Percentiles rank a stretch among this genome's conserved stretches.
These are phyloP conservation scores for Knufia petricola DNA, from an alignment of 2,329 filamentous ascomycete genomes.

Conservation along the genomic window DNA sequence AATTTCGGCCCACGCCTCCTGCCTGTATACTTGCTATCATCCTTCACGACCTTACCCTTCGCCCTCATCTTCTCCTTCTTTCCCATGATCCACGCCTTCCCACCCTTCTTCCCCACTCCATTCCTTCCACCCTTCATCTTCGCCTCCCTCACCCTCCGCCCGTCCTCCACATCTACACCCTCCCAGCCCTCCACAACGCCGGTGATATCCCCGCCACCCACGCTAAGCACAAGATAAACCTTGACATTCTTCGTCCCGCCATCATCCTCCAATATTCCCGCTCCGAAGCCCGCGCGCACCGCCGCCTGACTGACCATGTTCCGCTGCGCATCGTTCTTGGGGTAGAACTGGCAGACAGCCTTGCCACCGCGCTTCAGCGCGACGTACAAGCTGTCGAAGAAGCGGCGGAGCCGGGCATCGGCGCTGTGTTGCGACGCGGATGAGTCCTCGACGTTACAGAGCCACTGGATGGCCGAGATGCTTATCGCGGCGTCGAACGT, in stretches of 20 bases:
- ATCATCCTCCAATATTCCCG: slow-evolving; percentile 89
- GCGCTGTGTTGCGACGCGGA: slow-evolving; percentile 46
- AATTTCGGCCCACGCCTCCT: slow-evolving; percentile 74
- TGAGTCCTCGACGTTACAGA: slow-evolving; percentile 74
- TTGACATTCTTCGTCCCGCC: slow-evolving; percentile 94
- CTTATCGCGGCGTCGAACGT: slow-evolving; percentile 91
- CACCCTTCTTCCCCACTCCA: slow-evolving; percentile 41
- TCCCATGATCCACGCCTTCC: slow-evolving; percentile 24
- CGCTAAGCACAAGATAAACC: slow-evolving; percentile 88
- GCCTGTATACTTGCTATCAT: slow-evolving; percentile 86
- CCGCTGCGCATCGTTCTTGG: slow-evolving; percentile 85
- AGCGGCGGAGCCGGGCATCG: slow-evolving; percentile 65
- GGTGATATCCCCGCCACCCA: slow-evolving; percentile 82
- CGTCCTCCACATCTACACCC: slow-evolving; percentile 70
- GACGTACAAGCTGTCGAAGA: slow-evolving; percentile 89
- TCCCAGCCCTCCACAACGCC: slow-evolving; percentile 84
- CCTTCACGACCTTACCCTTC: slow-evolving; percentile 91
- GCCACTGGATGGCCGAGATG: slow-evolving; percentile 95
- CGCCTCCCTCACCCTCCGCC: slow-evolving; percentile 40
- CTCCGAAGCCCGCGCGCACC: slow-evolving; percentile 88
- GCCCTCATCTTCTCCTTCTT: slow-evolving; percentile 87
- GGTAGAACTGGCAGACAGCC: slow-evolving; percentile 96
- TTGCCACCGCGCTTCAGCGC: slow-evolving; percentile 72
- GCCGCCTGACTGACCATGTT: slow-evolving; percentile 87
- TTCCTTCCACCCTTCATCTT: slow-evolving; percentile 38